Conservation (phyloP, 2,329 filamentous ascomycete genomes). For the Penicillium hordei region DNA sequence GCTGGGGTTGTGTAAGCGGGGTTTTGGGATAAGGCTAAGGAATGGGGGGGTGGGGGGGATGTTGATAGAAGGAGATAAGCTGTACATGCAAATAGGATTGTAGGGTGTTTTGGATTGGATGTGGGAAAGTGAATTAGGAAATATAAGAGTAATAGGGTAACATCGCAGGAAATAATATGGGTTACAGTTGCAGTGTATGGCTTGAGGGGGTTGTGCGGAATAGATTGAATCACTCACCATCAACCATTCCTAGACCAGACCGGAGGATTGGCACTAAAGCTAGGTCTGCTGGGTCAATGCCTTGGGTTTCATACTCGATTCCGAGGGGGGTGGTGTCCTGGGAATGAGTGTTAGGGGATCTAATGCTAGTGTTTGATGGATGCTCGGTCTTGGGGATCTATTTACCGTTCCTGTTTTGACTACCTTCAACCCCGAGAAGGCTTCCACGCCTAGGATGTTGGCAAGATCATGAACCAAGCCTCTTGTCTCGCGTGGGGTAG, state of each 20-base stretch:
- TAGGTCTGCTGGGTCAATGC: constrained; percentile 64
- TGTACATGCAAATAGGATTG: background rate
- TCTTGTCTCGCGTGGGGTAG: constrained; percentile 74
- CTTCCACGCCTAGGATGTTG: constrained; percentile 78
- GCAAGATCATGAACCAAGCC: constrained; percentile 81
- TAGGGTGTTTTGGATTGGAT: background rate
- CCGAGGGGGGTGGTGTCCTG: constrained; percentile 78
- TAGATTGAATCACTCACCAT: constrained; percentile 54
- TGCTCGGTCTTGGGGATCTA: background rate
- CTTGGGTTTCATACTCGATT: constrained; percentile 68
- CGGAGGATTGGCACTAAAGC: constrained; percentile 90
- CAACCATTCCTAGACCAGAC: constrained; percentile 87
- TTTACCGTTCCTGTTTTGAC: constrained; percentile 64
- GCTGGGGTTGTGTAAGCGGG: constrained; percentile 50
- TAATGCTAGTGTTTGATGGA: constrained; percentile 3
- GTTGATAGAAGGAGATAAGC: background rate
- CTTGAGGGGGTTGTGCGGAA: background rate
- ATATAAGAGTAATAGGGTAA: background rate
- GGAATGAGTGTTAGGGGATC: background rate
- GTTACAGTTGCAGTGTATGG: background rate
- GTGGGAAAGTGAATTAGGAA: background rate
- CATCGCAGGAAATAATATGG: background rate
- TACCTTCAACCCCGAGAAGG: constrained; percentile 65
- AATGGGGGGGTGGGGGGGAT: too few species aligned
- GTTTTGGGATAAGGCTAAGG: background rate